Base-by-base conservation (phyloP, 108 stramenopile genomes). In the Schizochytrium sp. region DNA sequence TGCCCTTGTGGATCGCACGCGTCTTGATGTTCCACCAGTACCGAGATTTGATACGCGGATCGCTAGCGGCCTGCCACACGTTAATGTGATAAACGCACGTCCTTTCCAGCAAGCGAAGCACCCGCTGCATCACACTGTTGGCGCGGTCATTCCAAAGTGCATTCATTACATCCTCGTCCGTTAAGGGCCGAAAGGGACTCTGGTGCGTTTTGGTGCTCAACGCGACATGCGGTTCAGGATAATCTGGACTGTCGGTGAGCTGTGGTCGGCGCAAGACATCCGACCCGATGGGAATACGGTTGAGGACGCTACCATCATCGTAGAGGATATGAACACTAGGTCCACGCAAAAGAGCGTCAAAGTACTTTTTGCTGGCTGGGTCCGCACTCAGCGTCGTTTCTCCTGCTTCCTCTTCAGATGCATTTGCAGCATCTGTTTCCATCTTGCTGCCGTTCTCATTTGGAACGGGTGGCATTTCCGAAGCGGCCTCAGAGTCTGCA, bases 1-100 rank as follows among this genome's bases (percentile, higher is more conserved):
- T 47, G n/a, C 23, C n/a, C 3, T 83, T 83, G 76, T 53, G 45
- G 25, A 83, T 53, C 12, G n/a, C 76, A 23, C 76, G 76, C n/a
- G 76, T 83, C 51, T 83, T 53, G 23, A 83, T 53, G 51, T 83
- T 83, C 76, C 76, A 83, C 76, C 76, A 83, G 76, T 83, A 83
- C 25, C 48, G 76, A 6, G 76, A 28, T 45, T 83, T 83, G 76
- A 83, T 47, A 4, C 51, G 76, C 28, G 76, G 76, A 34, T 83
- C 51, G 76, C 51, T 53, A 8, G 76, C 76, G 28, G 48, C 8
- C 76, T 83, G 76, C 76, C 76, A 83, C 19, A 47, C 19, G 4
- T 83, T 83, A 16, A 83, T 34, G 23, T 83, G 23, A 34, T 53
- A 83, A 6, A 47, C 45, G 51, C 76, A 83, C 1, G 44, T 47